Conservation (phyloP, 352 stramenopile species). For the Pythium folliculosum region DNA sequence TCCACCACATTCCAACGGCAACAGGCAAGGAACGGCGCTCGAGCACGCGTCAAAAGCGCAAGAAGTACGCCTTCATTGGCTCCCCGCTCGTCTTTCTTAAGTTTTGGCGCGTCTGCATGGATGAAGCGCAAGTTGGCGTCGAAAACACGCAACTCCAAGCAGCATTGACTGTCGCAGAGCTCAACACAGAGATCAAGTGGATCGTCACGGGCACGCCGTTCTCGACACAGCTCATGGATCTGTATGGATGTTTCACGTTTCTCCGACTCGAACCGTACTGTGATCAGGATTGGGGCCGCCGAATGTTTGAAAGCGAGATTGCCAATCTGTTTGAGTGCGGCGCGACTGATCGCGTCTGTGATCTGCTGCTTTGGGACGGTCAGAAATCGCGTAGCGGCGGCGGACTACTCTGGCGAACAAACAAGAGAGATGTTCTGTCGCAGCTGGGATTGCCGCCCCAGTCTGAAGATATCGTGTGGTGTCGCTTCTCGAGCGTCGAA, state of each 20-base stretch:
- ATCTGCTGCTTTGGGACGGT: slow-evolving; percentile 48
- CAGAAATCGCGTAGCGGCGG: slow-evolving; percentile 22
- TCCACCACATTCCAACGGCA: slow-evolving; percentile 68
- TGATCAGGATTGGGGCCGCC: slow-evolving; percentile 30
- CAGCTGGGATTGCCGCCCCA: slow-evolving; percentile 69
- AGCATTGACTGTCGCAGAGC: slow-evolving; percentile 78
- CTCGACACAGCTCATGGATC: slow-evolving; percentile 75
- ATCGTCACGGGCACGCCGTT: slow-evolving; percentile 91
- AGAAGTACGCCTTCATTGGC: slow-evolving; percentile 82
- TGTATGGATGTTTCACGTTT: slow-evolving; percentile 86
- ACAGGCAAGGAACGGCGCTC: slow-evolving; percentile 44
- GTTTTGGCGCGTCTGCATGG: slow-evolving; percentile 91
- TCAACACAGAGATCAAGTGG: slow-evolving; percentile 78
- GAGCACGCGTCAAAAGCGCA: slow-evolving; percentile 58
- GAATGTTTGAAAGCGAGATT: slow-evolving; percentile 41
- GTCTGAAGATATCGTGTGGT: slow-evolving; percentile 58
- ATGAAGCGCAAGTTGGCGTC: slow-evolving; percentile 92
- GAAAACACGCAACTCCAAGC: slow-evolving; percentile 75
- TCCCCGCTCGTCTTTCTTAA: slow-evolving; percentile 87
- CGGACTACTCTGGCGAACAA: slow-evolving; percentile 74
- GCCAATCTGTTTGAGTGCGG: slow-evolving; percentile 41
- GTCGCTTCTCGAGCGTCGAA: slow-evolving; percentile 76
- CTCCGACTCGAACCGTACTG: slow-evolving; percentile 55
- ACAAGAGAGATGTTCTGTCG: slow-evolving; percentile 68
- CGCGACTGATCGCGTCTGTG: slow-evolving; percentile 43